Evolutionary conservation across 495 filamentous ascomycete species (phyloP), one percentile per base, ranked within the genome.

Genomic region (Penicillium roqueforti): DNA sequence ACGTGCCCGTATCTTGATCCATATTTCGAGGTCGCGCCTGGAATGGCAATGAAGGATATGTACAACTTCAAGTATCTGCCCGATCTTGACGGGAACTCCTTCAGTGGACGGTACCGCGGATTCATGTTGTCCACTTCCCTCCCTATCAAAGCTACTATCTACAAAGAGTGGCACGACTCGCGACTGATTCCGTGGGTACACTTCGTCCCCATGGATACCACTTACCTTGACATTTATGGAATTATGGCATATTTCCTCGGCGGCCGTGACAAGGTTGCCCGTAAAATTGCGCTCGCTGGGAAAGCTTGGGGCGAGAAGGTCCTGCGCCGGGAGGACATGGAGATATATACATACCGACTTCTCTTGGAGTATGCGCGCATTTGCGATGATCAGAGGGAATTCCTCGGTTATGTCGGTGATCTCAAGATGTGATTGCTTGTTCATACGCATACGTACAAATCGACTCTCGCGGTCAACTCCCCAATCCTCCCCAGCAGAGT

Each of bases 91-190:
- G 82, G 82, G 6, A 82, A 83, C 63, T 71, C 72, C 6, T 74
- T 79, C 43, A 76, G 70, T 7, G 80, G 76, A 0, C 71, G 82
- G 0, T 83, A 68, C 56, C 73, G 75, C 54, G 68, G 67, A 5
- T 67, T 84, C 19, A 67, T 83, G 16, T 65, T 69, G 3, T 76
- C 71, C 0, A 67, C 63, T 1, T 70, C 67, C n/a, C 55, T 67
- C 1, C 72, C 72, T 5, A 57, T 84, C 28, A 83, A 82, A 55
- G 60, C 70, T 32, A 80, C 73, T 0, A 47, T 83, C 5, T 70
- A 80, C 29, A 63, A 74, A 20, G 82, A 84, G 65, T 84, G 81
- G 82, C 82, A 83, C 52, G 79, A 82, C 41, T 73, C 76, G 6
- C 68, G 80, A 2, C 67, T 84, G 16, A 47, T 77, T 13, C 79